Evolutionary conservation across 2,329 filamentous ascomycete species (phyloP), one percentile per base, ranked within the genome.

Genomic region (Hypoxylon sp.): DNA sequence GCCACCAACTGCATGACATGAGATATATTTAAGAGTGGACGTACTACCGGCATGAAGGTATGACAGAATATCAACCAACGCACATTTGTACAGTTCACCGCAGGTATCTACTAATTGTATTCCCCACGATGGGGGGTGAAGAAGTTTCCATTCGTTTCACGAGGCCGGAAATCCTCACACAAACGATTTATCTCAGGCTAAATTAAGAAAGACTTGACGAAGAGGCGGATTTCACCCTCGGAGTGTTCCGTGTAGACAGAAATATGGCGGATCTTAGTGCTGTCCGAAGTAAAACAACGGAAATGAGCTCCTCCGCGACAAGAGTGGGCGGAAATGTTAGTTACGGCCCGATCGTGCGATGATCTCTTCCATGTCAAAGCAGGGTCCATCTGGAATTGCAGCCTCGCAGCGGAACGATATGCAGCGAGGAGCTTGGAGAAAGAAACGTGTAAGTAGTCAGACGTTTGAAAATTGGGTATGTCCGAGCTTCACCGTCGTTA

Each of bases 221-320:
- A 61, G 37, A 54, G 50, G 11, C 20, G 44, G 46, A 17, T 25
- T 14, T 48, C 33, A 8, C 40, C 8, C 30, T 44, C 31, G 44
- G 42, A 63, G 33, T 22, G 25, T 66, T 65, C 51, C 62, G 31
- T 64, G 62, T 51, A 42, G 66, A 60, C 27, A 64, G 46, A 68
- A 69, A 55, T 56, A 63, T 64, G 56, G 68, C 59, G 51, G 61
- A 27, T 14, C 61, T 61, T 68, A 64, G 57, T 50, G 56, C 46
- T 53, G 46, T 61, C 56, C 53, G 11, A 57, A 50, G 65, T 64
- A 69, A 71, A 69, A 73, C 70, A 71, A 46, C 57, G 59, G 61
- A 72, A 61, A 66, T 72, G 62, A 72, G 50, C 49, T 68, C 40
- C 54, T 65, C 58, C 51, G 31, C 68, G 70, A 62, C 25, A 25